Evolutionary conservation across 2,329 filamentous ascomycete genomes (phyloP), one percentile per base, ranked within the genome.

Genomic region (Scopulariopsis brevicaulis): DNA sequence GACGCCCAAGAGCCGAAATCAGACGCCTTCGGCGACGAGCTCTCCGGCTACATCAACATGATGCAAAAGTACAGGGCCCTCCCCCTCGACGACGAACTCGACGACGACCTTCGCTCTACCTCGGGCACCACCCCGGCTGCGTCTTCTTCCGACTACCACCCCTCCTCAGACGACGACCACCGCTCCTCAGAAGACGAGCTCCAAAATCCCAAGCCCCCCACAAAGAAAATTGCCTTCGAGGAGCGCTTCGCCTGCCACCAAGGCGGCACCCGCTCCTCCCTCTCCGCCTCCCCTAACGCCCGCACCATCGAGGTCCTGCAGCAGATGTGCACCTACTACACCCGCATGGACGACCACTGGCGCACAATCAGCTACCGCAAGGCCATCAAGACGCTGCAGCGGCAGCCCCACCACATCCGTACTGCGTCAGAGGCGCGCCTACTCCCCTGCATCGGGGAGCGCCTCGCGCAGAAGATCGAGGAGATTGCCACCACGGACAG

Each of bases 401-500:
- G 82, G 54, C 86, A 92, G 61, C 67, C 73, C 0, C 65, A 63
- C 54, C 86, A 83, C 66, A 81, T 96, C 59, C 74, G 70, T 4
- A 92, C 86, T 0, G 84, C 81, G 59, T 78, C 84, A 54, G 80
- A 95, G 68, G 93, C 92, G 0, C 72, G 79, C 12, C 69, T 72
- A 1, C 76, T 96, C 1, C 83, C 84, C 1, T 80, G 78, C 59
- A 84, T 96, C 40, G 92, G 92, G 8, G 65, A 76, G 12, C 80
- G 89, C 1, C 74, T 96, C 1, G 91, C 91, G 0, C 76, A 81
- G 28, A 96, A 96, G 69, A 94, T 97, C 62, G 89, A 94, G 65
- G 93, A 96, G 67, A 96, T 96, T 51, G 89, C 84, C 2, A 77
- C 78, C 46, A 96, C 90, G 0, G 81, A 90, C 64, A 77, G 78